Base-by-base conservation (phyloP, 495 filamentous ascomycete species). In the Lepraria neglecta region DNA sequence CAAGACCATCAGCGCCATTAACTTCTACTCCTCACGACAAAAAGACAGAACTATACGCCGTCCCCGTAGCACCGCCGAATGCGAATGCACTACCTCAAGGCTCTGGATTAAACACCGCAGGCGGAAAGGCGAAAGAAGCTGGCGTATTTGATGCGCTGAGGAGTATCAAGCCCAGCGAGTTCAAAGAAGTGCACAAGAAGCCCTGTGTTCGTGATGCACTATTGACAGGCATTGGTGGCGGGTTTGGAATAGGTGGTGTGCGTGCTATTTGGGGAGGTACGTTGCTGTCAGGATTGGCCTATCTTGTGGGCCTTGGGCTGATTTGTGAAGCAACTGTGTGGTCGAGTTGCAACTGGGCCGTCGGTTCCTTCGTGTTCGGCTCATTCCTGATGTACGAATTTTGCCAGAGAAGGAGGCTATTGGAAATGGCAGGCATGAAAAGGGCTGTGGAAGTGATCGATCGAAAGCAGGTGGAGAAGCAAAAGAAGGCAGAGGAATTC, bases 151-250 rank as follows among this genome's bases (percentile, higher is more conserved):
- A 91, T 17, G 89, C 82, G 0, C 70, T 88, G 27, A 81, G 83
- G 45, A 81, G 80, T 24, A 83, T 96, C 54, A 82, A 80, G 17
- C 56, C 84, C 10, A 75, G 84, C 52, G 88, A 96, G 69, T 86
- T 91, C 58, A 76, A 83, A 30, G 80, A 82, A 11, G 80, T 96
- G 60, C 84, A 92, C 72, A 86, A 87, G 68, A 78, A 83, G 63
- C 94, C 92, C 21, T 97, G 94, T 73, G 86, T 88, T 5, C 83
- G 92, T 31, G 86, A 94, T 66, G 84, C 89, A 17, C 74, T 96
- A 59, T 74, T 97, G 68, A 84, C 85, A 1, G 94, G 91, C 28
- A 94, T 97, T 66, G 85, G 82, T 3, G 79, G 80, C 6, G 92
- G 89, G 11, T 86, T 90, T 62, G 87, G 77, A 24, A 69, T 89